Base-by-base conservation (phyloP, 306 rosid genomes). In the Castanea sativa region DNA sequence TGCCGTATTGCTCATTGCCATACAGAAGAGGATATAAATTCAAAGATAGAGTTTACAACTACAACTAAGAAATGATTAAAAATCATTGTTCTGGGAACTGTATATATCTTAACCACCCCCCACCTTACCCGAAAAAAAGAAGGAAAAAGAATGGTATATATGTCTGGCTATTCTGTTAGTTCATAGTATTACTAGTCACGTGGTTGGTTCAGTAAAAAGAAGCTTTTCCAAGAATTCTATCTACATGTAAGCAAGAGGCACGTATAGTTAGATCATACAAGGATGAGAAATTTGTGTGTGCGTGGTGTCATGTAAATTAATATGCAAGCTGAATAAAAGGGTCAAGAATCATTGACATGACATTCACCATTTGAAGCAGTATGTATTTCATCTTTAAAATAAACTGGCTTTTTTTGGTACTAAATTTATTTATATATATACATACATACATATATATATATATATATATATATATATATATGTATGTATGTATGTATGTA, bases 1-100 rank as follows among this genome's bases (percentile, higher is more conserved):
- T 73, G 55, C 91, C 2, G 85, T 94, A 52, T 70, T 94, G 63
- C 32, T 91, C 57, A 61, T 90, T 75, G 98, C 92, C 76, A 16
- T 92, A 67, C 92, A 86, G 60, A 91, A 94, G 91, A 86, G 89
- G 82, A 83, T 79, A 87, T 94, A 80, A 79, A 73, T 60, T 13
- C 20, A 12, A 79, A 53, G 6, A 35, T 70, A 35, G 51, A 35
- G 18, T 3, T 20, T 6, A 77, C n/a, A 45, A 11, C 27, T 67
- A 19, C n/a, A 10, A 67, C 16, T 59, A 25, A 52, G 51, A 12
- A 67, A 67, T 67, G 72, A 19, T 15, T 64, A 30, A 18, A 64
- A 64, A 64, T 13, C 33, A 19, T 9, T 32, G 25, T 8, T 21
- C 20, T 67, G 3, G 51, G 51, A 67, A 33, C 20, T 19, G 49